phyloP scores from a whole-genome alignment of 2,329 filamentous ascomycete genomes.

The Pseudogymnoascus destructans region DNA sequence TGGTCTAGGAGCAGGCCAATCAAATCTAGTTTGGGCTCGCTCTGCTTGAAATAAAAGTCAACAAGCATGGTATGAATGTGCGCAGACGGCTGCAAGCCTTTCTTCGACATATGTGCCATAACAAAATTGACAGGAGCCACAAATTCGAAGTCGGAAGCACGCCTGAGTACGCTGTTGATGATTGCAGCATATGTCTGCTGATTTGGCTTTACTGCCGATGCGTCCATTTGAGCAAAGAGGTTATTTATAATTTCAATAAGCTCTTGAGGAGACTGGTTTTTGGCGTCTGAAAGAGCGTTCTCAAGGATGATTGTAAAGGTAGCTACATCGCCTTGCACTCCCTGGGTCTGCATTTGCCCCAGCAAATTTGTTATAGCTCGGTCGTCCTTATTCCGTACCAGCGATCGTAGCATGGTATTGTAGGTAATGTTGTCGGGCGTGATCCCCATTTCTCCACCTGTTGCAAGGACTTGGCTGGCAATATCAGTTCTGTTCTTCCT shows the following conservation, averaged over 20 bases:
- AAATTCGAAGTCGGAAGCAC: constrained; percentile 30
- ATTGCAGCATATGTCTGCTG: constrained; percentile 54
- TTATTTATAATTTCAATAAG: constrained; percentile 39
- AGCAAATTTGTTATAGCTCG: constrained; percentile 41
- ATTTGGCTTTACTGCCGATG: constrained; percentile 44
- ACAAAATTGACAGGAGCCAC: constrained; percentile 43
- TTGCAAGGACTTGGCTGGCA: constrained; percentile 40
- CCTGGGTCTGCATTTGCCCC: constrained; percentile 41
- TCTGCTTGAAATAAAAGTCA: constrained; percentile 48
- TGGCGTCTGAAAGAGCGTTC: constrained; percentile 35
- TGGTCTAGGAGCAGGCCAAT: constrained; percentile 47
- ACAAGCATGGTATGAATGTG: constrained; percentile 66
- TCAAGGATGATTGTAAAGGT: constrained; percentile 66
- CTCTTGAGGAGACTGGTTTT: constrained; percentile 31
- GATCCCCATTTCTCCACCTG: constrained; percentile 32
- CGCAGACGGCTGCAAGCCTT: constrained; percentile 40
- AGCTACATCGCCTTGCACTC: constrained; percentile 46
- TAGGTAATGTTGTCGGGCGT: constrained; percentile 38
- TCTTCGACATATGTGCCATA: constrained; percentile 45
- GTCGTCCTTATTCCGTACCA: constrained; percentile 37
- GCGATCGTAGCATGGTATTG: constrained; percentile 54
- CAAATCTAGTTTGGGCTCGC: constrained; percentile 44
- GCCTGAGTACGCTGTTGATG: constrained; percentile 46
- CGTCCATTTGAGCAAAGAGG: constrained; percentile 45
- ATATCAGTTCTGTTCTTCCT: constrained; percentile 33